Conservation (phyloP, 179 eudicot species). For the Sideroxylon spinosum region DNA sequence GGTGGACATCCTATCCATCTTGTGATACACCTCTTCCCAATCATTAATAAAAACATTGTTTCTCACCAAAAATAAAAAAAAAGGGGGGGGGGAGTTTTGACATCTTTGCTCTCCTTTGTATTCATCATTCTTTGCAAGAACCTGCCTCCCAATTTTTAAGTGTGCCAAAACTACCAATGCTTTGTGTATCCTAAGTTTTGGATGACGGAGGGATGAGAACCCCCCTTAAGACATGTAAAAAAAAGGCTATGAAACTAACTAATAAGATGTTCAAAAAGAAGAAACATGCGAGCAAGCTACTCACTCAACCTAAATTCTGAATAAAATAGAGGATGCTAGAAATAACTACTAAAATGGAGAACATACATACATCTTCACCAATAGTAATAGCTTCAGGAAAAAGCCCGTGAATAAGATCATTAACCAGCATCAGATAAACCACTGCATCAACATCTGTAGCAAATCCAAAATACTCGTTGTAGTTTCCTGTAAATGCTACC, state of each 20-base stretch:
- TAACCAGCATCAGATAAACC: slow-evolving; percentile 91
- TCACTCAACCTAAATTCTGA: background rate
- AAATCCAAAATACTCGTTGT: slow-evolving; percentile 78
- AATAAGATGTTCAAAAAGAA: background rate
- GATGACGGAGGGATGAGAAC: too few relatives aligned
- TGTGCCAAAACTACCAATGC: too few relatives aligned
- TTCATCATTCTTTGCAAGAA: too few relatives aligned
- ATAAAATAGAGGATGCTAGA: background rate
- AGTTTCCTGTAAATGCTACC: slow-evolving; percentile 90
- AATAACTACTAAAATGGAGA: slow-evolving; percentile 8
- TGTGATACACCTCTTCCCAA: too few relatives aligned
- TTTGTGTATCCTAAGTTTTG: too few relatives aligned
- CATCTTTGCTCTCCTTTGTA: too few relatives aligned
- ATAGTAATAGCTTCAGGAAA: slow-evolving; percentile 78
- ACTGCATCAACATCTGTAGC: slow-evolving; percentile 94
- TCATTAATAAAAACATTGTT: too few relatives aligned
- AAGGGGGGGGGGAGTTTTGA: too few relatives aligned
- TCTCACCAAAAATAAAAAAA: too few relatives aligned
- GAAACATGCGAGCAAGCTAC: background rate
- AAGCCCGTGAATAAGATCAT: slow-evolving; percentile 89
- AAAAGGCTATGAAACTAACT: background rate
- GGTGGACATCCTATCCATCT: too few relatives aligned
- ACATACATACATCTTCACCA: slow-evolving; percentile 88
- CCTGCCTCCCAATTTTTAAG: too few relatives aligned
- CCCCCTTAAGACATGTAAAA: background rate